Evolutionary conservation across 2,329 filamentous ascomycete species (phyloP), one percentile per base, ranked within the genome.

Genomic region (Leptographium procerum): DNA sequence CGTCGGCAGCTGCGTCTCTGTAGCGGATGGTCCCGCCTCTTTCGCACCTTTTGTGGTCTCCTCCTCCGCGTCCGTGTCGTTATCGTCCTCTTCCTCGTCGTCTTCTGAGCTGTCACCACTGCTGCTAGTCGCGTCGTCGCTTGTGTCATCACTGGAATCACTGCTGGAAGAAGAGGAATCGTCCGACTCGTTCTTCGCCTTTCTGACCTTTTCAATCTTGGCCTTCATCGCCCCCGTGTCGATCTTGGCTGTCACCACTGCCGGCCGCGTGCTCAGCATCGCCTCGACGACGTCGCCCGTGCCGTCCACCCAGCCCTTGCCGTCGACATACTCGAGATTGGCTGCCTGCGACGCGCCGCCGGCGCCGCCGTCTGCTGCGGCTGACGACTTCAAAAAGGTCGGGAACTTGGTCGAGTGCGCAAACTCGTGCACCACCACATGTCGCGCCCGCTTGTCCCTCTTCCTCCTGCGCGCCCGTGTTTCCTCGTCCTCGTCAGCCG

Each of bases 231-330:
- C 24, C 26, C 33, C 22, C 51, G 40, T 28, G 10, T 31, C 28
- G 11, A 58, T 19, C 52, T 50, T 50, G 43, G 52, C 52, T 29
- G 52, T 24, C 43, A 43, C 26, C 43, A 65, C 65, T 3, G 62
- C 64, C 10, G 65, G 64, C 63, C 66, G 52, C 66, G 72, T 56
- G 28, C 36, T 59, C 71, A 77, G 34, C 66, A 68, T 75, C 10
- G 71, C 71, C 69, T 95, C 88, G 2, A 95, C 81, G 1, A 96
- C 74, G 58, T 85, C 83, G 7, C 91, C 91, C 19, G 86, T 76
- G 61, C 84, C 82, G 65, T 96, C 87, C 0, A 96, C 80, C 92
- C 94, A 97, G 1, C 92, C 92, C 66, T 88, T 86, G 26, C 87
- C 91, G 57, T 96, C 87, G 47, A 94, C 81, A 69, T 86, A 96